phyloP scores from a whole-genome alignment of 805 yeast species.

The Hanseniaspora meyeri region DNA sequence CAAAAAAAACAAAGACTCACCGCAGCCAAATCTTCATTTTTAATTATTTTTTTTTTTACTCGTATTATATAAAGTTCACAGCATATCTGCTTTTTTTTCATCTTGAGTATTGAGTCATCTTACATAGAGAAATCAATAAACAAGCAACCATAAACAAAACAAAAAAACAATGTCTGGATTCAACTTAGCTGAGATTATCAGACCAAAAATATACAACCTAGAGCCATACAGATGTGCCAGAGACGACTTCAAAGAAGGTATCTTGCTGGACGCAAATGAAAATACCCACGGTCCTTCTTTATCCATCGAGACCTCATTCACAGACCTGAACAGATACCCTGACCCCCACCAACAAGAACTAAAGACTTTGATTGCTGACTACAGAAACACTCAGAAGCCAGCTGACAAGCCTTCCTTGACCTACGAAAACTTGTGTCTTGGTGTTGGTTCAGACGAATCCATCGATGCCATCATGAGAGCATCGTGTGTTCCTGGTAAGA shows the following conservation, averaged over 20 bases:
- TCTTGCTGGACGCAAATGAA: constrained; percentile 89
- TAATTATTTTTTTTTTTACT: too few relatives aligned
- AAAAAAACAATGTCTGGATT: constrained; percentile 14
- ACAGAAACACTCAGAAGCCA: constrained; percentile 40
- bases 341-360: constrained; percentile 85
- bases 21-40: too few relatives aligned
- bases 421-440: constrained; percentile 69
- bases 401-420: constrained; percentile 27
- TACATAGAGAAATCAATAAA: not conserved
- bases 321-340: constrained; percentile 81
- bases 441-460: constrained; percentile 96
- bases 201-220: constrained; percentile 72
- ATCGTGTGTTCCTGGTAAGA: constrained; percentile 67
- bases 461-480: constrained; percentile 82
- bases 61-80: too few relatives aligned
- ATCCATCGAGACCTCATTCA: constrained; percentile 32
- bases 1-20: too few relatives aligned
- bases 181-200: constrained; percentile 35
- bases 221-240: constrained; percentile 95
- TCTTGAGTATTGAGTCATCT: not conserved
- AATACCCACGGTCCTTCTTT: constrained; percentile 86
- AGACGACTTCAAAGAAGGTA: constrained; percentile 83
- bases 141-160: not conserved
- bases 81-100: too few relatives aligned
- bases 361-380: constrained; percentile 57